phyloP scores from a whole-genome alignment of 768 basidiomycete species.

The Tylopilus plumbeoviolaceoides region DNA sequence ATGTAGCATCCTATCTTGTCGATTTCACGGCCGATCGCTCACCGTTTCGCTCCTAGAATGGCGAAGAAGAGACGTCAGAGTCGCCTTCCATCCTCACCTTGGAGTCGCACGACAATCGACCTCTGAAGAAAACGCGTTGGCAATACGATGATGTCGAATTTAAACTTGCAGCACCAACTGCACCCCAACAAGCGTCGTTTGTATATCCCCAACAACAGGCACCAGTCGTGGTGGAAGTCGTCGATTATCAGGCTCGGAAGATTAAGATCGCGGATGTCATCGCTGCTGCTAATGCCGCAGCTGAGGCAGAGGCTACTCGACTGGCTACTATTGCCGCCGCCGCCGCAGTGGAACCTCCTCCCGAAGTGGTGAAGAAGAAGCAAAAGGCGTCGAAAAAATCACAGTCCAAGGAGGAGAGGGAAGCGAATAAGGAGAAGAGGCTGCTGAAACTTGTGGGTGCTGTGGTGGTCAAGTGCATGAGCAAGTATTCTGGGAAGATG shows the following conservation, averaged over 20 bases:
- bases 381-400: slow-evolving; percentile 35
- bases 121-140: slow-evolving; percentile 30
- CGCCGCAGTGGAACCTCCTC: slow-evolving; percentile 10
- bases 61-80: slow-evolving; percentile 28
- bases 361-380: slow-evolving; percentile 23
- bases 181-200: not conserved
- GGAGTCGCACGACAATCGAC: slow-evolving; percentile 25
- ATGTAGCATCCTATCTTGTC: slow-evolving; percentile 6
- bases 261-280: slow-evolving; percentile 38
- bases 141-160: slow-evolving; percentile 26
- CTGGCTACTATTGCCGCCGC: slow-evolving; percentile 24
- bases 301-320: slow-evolving; percentile 31
- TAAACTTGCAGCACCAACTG: slow-evolving; percentile 4
- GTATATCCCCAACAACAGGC: not conserved
- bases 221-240: too few relatives aligned
- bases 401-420: slow-evolving; percentile 53
- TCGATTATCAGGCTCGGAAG: slow-evolving; percentile 7
- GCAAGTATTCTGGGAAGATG: slow-evolving; percentile 75
- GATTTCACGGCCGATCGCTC: not conserved
- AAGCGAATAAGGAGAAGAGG: slow-evolving; percentile 75
- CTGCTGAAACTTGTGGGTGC: slow-evolving; percentile 79
- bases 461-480: slow-evolving; percentile 91
- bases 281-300: slow-evolving; percentile 37
- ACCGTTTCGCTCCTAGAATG: slow-evolving; percentile 21
- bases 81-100: slow-evolving; percentile 15